Conservation (phyloP, 345 rosid genomes). For the Gossypium raimondii region DNA sequence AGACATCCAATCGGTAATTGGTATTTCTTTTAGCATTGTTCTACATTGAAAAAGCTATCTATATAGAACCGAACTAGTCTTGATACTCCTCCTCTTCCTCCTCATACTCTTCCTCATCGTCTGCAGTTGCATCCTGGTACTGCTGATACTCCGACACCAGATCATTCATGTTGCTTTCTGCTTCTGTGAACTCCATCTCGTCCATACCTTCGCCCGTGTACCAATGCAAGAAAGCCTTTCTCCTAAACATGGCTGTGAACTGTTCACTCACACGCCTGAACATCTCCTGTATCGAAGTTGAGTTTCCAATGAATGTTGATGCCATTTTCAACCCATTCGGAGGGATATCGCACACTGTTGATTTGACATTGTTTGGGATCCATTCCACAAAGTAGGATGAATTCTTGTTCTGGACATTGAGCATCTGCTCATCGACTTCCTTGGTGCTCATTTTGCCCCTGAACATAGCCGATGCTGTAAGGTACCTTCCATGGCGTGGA, state of each 20-base stretch:
- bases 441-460: conserved; percentile 15
- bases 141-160: conserved; percentile 51
- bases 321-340: neutral
- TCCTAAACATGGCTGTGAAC: too few relatives aligned
- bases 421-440: too few relatives aligned
- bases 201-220: too few relatives aligned
- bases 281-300: neutral
- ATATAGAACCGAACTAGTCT: conserved; percentile 22
- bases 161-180: conserved; percentile 41
- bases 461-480: conserved; percentile 77
- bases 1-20: conserved; percentile 16
- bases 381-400: too few relatives aligned
- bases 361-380: neutral
- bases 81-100: conserved; percentile 23
- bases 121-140: conserved; percentile 48
- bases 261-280: too few relatives aligned
- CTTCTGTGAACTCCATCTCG: too few relatives aligned
- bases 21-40: neutral
- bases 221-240: too few relatives aligned
- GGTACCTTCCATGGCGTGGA: conserved; percentile 55
- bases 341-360: neutral
- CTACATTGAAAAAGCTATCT: neutral
- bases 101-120: conserved; percentile 42
- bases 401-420: too few relatives aligned
- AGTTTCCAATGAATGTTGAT: neutral